Evolutionary conservation across 345 rosid genomes (phyloP).

Genomic region (Hibiscus tridactylites): DNA sequence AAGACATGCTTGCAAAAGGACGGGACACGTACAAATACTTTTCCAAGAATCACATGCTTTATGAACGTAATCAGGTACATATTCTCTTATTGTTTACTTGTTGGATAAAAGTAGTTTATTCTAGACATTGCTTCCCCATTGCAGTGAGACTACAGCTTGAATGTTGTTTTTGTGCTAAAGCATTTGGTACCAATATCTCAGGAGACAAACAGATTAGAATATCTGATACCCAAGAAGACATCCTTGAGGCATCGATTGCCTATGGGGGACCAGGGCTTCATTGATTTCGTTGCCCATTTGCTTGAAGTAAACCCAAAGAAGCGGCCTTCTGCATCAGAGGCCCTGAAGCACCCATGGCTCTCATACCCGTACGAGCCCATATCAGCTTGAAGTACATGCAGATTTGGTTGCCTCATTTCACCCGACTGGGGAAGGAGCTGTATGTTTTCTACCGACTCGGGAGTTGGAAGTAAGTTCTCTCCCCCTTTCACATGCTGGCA

Average conservation of each 20-base stretch:
- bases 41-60: constrained; percentile 85
- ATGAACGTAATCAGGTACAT: constrained; percentile 87
- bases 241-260: constrained; percentile 83
- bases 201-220: constrained; percentile 82
- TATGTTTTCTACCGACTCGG: constrained; percentile 9
- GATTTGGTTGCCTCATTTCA: constrained; percentile 1
- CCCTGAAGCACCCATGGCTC: constrained; percentile 93
- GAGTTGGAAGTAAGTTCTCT: not conserved
- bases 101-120: not conserved
- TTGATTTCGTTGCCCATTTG: constrained; percentile 76
- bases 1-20: constrained; percentile 82
- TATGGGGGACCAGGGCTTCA: constrained; percentile 98
- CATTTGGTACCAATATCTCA: constrained; percentile 23
- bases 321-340: constrained; percentile 86
- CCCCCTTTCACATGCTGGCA: constrained; percentile 15
- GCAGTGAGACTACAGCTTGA: not conserved
- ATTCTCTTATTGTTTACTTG: not conserved
- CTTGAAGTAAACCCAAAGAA: constrained; percentile 86
- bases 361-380: constrained; percentile 86
- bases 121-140: not conserved
- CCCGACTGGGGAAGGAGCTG: constrained; percentile 21
- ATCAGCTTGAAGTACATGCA: constrained; percentile 45
- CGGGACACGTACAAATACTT: constrained; percentile 93
- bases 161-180: not conserved
- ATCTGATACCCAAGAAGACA: constrained; percentile 83